Percentiles rank a stretch among this genome's conserved stretches.
Conservation (phyloP, 345 rosid genomes). For the Cardamine resedifolia region DNA sequence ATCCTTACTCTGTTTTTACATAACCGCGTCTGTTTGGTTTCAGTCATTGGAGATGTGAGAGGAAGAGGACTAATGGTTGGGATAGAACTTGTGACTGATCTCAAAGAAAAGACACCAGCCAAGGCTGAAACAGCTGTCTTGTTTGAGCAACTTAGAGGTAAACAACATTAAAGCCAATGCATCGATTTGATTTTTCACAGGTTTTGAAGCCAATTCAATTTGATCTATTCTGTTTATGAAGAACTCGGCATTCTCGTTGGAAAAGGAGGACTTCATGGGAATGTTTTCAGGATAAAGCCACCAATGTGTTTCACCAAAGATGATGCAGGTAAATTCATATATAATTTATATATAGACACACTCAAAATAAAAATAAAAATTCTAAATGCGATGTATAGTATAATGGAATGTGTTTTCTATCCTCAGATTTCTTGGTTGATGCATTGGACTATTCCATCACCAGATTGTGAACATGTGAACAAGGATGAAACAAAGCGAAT, state of each 20-base stretch:
- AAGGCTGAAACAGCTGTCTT: constrained; percentile 74
- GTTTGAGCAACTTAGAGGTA: constrained; percentile 88
- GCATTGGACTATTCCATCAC: constrained; percentile 76
- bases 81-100: constrained; percentile 74
- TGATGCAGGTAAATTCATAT: constrained; percentile 64
- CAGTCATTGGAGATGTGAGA: constrained; percentile 91
- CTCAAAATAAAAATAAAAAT: neutral
- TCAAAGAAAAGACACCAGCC: constrained; percentile 81
- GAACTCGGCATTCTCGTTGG: constrained; percentile 82
- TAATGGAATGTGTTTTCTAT: neutral
- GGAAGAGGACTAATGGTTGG: constrained; percentile 95
- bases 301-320: constrained; percentile 94
- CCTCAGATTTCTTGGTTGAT: constrained; percentile 74
- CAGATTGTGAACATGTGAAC: constrained; percentile 61
- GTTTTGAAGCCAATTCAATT: neutral
- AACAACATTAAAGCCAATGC: neutral
- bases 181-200: neutral
- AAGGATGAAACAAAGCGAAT: neutral
- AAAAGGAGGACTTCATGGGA: constrained; percentile 92
- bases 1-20: neutral
- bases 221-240: constrained; percentile 31
- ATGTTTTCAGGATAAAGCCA: constrained; percentile 85
- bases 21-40: constrained; percentile 5
- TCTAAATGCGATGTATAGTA: neutral
- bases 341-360: neutral